Percentiles rank a stretch among this genome's conserved stretches.
These are phyloP conservation scores for Evernia prunastri DNA, from an alignment of 495 filamentous ascomycete species.

Conservation along the genomic window DNA sequence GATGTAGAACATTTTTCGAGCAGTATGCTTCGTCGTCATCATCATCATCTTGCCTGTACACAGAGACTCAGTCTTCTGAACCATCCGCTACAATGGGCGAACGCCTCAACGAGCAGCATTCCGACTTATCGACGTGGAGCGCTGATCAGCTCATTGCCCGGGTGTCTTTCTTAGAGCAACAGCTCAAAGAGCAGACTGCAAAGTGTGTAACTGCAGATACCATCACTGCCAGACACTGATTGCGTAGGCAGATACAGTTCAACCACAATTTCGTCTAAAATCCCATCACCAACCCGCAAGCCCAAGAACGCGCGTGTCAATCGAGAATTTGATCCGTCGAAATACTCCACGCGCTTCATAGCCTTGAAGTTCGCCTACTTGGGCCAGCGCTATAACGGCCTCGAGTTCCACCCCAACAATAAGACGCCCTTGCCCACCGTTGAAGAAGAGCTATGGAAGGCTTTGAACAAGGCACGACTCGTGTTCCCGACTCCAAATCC, in stretches of 20 bases:
- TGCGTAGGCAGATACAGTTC: slow-evolving; percentile 18
- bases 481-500: slow-evolving; percentile 63
- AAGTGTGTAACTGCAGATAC: slow-evolving; percentile 25
- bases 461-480: slow-evolving; percentile 67
- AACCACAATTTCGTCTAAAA: neutral
- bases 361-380: slow-evolving; percentile 93
- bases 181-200: slow-evolving; percentile 45
- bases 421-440: slow-evolving; percentile 66
- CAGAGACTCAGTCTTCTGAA: neutral
- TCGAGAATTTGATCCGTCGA: slow-evolving; percentile 64
- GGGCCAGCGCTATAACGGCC: slow-evolving; percentile 83
- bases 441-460: slow-evolving; percentile 89
- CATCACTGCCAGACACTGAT: slow-evolving; percentile 20
- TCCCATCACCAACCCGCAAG: slow-evolving; percentile 14
- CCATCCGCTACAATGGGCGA: neutral
- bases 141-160: slow-evolving; percentile 30
- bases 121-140: slow-evolving; percentile 56
- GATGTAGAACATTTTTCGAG: neutral
- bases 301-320: slow-evolving; percentile 15
- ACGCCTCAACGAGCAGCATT: neutral
- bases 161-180: slow-evolving; percentile 57
- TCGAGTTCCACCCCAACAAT: slow-evolving; percentile 69
- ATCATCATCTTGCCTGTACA: neutral
- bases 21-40: neutral
- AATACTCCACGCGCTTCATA: slow-evolving; percentile 75